Evolutionary conservation across 2,329 filamentous ascomycete genomes (phyloP).

Genomic region (Ceratocystis alfenasii): DNA sequence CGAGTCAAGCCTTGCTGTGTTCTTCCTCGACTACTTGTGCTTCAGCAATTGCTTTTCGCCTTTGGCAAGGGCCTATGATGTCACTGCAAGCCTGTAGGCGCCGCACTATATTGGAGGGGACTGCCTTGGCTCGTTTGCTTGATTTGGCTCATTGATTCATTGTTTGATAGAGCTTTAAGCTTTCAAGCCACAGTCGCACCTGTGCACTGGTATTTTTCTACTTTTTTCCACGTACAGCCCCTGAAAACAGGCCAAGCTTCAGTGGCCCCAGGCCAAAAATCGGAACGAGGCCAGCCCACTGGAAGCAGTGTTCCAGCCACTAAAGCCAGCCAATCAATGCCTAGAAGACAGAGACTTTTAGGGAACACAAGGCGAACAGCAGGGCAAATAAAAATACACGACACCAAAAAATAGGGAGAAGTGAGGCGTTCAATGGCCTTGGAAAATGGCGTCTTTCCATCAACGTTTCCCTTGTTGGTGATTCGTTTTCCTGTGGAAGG

Average conservation of each 20-base stretch:
- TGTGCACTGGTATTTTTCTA: background rate
- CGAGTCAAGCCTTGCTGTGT: background rate
- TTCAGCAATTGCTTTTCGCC: no score
- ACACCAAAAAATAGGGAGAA: background rate
- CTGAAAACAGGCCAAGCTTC: background rate
- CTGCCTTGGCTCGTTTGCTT: background rate
- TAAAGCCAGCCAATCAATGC: background rate
- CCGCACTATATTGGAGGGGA: background rate
- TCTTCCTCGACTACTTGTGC: no score
- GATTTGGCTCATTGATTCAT: background rate
- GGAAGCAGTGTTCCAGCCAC: slow-evolving; percentile 4
- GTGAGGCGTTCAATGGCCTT: background rate
- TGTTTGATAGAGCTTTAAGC: slow-evolving; percentile 7
- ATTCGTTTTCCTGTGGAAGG: background rate
- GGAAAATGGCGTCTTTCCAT: background rate
- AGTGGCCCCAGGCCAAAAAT: slow-evolving; percentile 1
- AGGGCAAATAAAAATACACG: background rate
- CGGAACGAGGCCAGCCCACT: slow-evolving; percentile 1
- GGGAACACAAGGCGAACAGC: background rate
- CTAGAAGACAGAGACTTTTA: background rate
- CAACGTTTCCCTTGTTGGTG: background rate
- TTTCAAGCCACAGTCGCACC: slow-evolving; percentile 15
- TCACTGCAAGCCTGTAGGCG: no score
- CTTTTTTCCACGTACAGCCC: background rate
- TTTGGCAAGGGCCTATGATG: no score